These are phyloP conservation scores for Baorangia bicolor DNA, from an alignment of 768 basidiomycete genomes.

Conservation along the genomic window DNA sequence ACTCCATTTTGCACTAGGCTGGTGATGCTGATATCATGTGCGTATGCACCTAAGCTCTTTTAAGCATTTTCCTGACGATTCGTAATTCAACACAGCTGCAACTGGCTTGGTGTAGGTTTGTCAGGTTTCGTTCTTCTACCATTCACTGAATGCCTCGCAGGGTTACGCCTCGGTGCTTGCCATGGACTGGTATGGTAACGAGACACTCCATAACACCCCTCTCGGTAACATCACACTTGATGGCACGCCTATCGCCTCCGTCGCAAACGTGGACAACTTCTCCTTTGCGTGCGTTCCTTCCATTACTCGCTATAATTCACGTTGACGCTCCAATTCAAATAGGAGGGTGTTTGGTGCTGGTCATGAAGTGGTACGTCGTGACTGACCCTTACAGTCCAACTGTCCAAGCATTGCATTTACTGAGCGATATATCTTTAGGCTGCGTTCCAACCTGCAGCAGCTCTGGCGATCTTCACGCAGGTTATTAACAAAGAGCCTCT, in stretches of 20 bases:
- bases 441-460: constrained; percentile 58
- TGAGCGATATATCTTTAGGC: constrained; percentile 38
- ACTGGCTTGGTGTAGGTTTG: constrained; percentile 36
- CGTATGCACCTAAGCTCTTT: neutral
- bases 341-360: constrained; percentile 59
- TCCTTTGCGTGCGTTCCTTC: constrained; percentile 57
- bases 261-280: constrained; percentile 66
- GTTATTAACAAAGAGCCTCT: constrained; percentile 49
- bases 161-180: constrained; percentile 37
- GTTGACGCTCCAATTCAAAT: neutral
- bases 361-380: constrained; percentile 56
- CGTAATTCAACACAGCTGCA: constrained; percentile 10
- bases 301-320: neutral
- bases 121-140: neutral
- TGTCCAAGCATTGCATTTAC: neutral
- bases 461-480: constrained; percentile 60
- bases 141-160: constrained; percentile 19
- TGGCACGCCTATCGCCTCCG: constrained; percentile 51
- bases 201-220: constrained; percentile 38
- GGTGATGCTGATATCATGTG: constrained; percentile 31
- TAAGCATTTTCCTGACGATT: neutral
- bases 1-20: constrained; percentile 12
- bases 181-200: constrained; percentile 48
- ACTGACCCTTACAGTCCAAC: neutral
- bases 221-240: constrained; percentile 57